These are phyloP conservation scores for Melanopsichium pennsylvanicum DNA, from an alignment of 1,284 basidiomycete genomes.

Conservation along the genomic window DNA sequence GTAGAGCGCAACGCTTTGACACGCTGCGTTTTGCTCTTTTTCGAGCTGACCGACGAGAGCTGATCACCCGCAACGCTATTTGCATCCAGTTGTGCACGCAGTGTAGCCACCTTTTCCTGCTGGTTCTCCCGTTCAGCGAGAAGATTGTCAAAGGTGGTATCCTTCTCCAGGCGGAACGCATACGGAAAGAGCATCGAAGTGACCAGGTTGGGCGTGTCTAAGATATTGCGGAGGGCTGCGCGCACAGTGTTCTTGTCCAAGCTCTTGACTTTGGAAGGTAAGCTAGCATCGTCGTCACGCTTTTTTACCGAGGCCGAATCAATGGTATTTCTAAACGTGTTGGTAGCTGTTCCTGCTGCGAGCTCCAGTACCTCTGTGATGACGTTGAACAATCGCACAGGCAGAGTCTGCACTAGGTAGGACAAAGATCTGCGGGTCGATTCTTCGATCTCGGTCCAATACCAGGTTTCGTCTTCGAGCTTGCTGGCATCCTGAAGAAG, in stretches of 20 bases:
- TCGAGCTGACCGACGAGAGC: slow-evolving; percentile 9
- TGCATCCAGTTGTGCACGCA: slow-evolving; percentile 26
- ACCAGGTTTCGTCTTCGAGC: slow-evolving; percentile 52
- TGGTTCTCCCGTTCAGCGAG: slow-evolving; percentile 17
- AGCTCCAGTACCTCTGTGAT: slow-evolving; percentile 29
- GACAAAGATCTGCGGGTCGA: slow-evolving; percentile 24
- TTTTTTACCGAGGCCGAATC: slow-evolving; percentile 6
- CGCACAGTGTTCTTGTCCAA: slow-evolving; percentile 24
- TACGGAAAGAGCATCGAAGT: slow-evolving; percentile 54
- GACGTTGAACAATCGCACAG: slow-evolving; percentile 35
- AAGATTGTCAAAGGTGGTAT: slow-evolving; percentile 24
- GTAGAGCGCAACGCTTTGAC: slow-evolving; percentile 28
- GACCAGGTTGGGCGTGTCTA: slow-evolving; percentile 48
- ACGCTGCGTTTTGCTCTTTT: slow-evolving; percentile 25
- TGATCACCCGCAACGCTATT: slow-evolving; percentile 14
- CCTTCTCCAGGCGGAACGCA: slow-evolving; percentile 26
- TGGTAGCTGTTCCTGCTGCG: slow-evolving; percentile 28
- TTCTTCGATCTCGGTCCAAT: slow-evolving; percentile 56
- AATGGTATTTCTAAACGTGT: slow-evolving; percentile 22
- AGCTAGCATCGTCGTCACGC: slow-evolving; percentile 2
- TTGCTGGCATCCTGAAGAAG: slow-evolving; percentile 48
- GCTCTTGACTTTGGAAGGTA: slow-evolving; percentile 6
- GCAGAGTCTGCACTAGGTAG: slow-evolving; percentile 51
- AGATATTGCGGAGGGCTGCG: slow-evolving; percentile 28
- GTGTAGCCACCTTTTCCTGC: slow-evolving; percentile 19